phyloP scores from a whole-genome alignment of 2,329 filamentous ascomycete species.

The Penicillium psychrosexuale region DNA sequence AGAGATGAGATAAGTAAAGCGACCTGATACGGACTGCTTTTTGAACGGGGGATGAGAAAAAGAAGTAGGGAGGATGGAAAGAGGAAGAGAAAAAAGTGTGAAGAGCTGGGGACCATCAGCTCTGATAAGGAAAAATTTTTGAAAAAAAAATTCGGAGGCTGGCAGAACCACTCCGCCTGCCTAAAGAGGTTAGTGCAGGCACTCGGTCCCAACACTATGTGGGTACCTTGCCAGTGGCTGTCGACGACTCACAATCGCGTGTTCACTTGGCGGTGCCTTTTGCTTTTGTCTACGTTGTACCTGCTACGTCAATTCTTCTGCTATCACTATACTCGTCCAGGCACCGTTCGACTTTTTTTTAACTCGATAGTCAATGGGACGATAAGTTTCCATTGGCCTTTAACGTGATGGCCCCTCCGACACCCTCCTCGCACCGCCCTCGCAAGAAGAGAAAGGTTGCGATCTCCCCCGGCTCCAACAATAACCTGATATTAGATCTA shows the following conservation, averaged over 20 bases:
- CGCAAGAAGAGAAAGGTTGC: constrained; percentile 46
- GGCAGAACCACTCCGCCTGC: constrained; percentile 35
- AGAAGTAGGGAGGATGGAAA: constrained; percentile 19
- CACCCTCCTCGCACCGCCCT: constrained; percentile 40
- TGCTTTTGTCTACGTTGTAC: background rate
- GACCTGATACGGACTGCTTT: constrained; percentile 17
- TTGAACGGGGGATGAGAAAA: constrained; percentile 8
- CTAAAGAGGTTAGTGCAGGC: constrained; percentile 7
- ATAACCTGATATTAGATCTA: constrained; percentile 44
- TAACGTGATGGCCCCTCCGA: constrained; percentile 28
- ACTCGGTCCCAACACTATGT: constrained; percentile 17
- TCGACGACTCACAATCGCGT: constrained; percentile 6
- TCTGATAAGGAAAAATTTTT: constrained; percentile 29
- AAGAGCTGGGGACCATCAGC: constrained; percentile 21
- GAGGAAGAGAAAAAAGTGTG: constrained; percentile 24
- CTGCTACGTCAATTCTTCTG: background rate
- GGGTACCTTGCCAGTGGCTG: constrained; percentile 19
- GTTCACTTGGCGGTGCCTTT: constrained; percentile 12
- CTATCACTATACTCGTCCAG: background rate
- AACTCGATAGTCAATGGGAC: constrained; percentile 22
- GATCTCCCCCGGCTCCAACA: constrained; percentile 38
- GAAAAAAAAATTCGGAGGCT: constrained; percentile 29
- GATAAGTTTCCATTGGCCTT: constrained; percentile 15
- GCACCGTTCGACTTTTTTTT: background rate
- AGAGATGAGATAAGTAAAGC: constrained; percentile 9